Evolutionary conservation across 1,284 basidiomycete genomes (phyloP).

Genomic region (Microbotryomycetes sp.): DNA sequence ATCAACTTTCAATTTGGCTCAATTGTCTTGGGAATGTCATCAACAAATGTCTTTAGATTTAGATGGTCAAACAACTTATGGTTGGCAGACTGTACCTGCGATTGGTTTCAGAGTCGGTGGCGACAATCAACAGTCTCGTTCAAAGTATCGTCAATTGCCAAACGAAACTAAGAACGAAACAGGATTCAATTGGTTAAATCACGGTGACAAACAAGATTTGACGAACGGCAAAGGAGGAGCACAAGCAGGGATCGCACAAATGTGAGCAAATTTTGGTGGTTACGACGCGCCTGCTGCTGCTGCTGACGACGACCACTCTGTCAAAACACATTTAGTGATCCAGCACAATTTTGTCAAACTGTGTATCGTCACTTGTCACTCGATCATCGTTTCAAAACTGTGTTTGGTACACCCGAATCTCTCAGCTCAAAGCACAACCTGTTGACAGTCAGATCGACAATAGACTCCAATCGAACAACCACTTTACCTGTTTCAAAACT

Average conservation of each 20-base stretch:
- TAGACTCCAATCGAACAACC: background rate
- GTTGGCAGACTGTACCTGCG: conserved; percentile 21
- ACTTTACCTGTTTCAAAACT: conserved; percentile 7
- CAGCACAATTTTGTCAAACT: conserved; percentile 19
- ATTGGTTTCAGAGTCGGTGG: conserved; percentile 23
- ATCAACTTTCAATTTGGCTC: conserved; percentile 7
- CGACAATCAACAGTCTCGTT: conserved; percentile 1
- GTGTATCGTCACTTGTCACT: conserved; percentile 4
- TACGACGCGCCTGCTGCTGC: no score
- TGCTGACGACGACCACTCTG: no score
- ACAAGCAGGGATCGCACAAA: conserved; percentile 12
- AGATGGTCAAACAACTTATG: conserved; percentile 9
- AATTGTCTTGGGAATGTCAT: conserved; percentile 16
- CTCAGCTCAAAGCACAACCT: background rate
- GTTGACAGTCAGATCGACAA: background rate
- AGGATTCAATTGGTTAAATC: conserved; percentile 11
- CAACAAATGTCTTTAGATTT: conserved; percentile 6
- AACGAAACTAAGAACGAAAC: conserved; percentile 9
- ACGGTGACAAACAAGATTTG: conserved; percentile 24
- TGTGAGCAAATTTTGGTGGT: no score
- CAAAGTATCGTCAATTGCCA: conserved; percentile 24
- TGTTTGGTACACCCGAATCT: conserved; percentile 8
- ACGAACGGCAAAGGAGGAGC: conserved; percentile 13
- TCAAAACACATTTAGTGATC: conserved; percentile 26
- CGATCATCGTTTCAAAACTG: conserved; percentile 7